Base-by-base conservation (phyloP, 1,139 yeast species). In the Scheffersomyces quercinus region DNA sequence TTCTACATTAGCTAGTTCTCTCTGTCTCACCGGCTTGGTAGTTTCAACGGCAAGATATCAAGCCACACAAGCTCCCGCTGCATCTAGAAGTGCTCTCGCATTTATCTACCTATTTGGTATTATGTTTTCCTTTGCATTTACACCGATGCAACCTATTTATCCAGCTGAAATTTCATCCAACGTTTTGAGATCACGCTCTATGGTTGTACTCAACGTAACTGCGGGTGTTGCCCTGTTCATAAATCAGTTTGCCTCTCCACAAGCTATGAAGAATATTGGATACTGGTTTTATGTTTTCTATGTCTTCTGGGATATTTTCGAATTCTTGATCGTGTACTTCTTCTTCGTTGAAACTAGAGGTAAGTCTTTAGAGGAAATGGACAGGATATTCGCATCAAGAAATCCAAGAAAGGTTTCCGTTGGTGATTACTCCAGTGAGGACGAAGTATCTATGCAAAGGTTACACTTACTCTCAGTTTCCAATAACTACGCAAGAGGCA, bases 341-440 rank as follows among this genome's bases (percentile, higher is more conserved):
- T 52, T 55, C 54, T 63, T 60, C 46, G 58, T 61, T n/a, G 68
- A 62, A 43, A 63, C 68, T 11, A 59, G 58, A 34, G 60, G 61
- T 4, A 56, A 56, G 49, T 48, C 58, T 3, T 54, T 63, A 49
- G 67, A 63, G 50, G 68, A 62, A 41, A 52, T 62, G 39, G 67
- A 61, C 41, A 48, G 49, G 31, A 55, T 60, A 28, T 63, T 61
- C 39, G 37, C 16, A 20, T 9, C 34, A 12, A 15, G 28, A 11
- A 37, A 37, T 14, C 35, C 35, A 14, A 31, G 35, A 31, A 31
- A 31, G 8, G 35, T 31, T n/a, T 31, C 35, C 11, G 35, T 31
- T 10, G 20, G 24, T 31, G 35, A 31, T n/a, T 31, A 31, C 20
- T 31, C 35, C 3, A 20, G 20, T 14, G 35, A 31, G 20, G 35